Conservation (phyloP, 768 basidiomycete genomes). For the Dioszegia hungarica region DNA sequence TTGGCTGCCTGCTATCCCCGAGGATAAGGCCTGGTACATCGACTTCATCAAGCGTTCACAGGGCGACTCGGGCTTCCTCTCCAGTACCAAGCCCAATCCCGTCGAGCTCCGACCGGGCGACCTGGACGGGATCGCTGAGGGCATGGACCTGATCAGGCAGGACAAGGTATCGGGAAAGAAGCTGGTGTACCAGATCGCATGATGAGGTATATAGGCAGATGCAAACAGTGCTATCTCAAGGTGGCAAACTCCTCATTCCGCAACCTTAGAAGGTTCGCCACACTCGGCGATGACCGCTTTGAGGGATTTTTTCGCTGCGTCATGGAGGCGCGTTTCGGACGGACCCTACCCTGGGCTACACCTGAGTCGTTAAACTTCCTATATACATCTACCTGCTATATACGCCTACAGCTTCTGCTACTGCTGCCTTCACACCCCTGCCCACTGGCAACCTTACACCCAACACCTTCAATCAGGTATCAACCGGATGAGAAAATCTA, state of each 20-base stretch:
- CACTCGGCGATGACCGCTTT: not conserved
- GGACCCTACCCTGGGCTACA: too few species aligned
- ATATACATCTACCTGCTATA: not conserved
- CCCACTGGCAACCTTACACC: not conserved
- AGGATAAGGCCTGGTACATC: constrained; percentile 15
- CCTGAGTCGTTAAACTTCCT: not conserved
- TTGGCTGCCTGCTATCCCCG: constrained; percentile 13
- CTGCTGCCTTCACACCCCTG: too few species aligned
- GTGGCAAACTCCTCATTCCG: too few species aligned
- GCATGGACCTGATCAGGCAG: constrained; percentile 20
- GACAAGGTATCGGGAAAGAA: constrained; percentile 33
- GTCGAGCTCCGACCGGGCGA: constrained; percentile 31
- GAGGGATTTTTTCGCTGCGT: not conserved
- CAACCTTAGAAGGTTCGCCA: too few species aligned
- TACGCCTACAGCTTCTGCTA: too few species aligned
- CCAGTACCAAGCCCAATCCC: constrained; percentile 33
- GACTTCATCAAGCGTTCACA: constrained; percentile 7
- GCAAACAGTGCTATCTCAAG: too few species aligned
- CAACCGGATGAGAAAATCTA: constrained; percentile 36
- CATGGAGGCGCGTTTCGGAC: not conserved
- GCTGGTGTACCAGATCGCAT: constrained; percentile 24
- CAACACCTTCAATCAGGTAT: not conserved
- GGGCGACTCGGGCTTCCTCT: constrained; percentile 15
- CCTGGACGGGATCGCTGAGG: constrained; percentile 33
- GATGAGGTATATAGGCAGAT: too few species aligned